Evolutionary conservation across 768 basidiomycete genomes (phyloP), one percentile per base, ranked within the genome.

Genomic region (Xanthoconium stramineum): DNA sequence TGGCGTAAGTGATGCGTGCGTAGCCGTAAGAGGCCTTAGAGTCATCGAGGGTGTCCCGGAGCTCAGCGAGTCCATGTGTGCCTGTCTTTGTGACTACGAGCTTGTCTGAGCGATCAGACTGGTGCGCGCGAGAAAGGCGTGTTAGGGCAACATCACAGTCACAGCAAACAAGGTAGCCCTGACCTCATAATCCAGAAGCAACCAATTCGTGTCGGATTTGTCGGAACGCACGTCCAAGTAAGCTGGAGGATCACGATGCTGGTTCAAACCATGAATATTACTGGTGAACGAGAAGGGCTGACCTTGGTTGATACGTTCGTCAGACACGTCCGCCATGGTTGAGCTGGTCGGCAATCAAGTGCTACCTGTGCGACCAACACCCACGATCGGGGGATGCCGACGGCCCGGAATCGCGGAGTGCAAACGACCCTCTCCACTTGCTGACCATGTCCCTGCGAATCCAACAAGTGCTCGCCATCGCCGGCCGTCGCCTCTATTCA

Each of bases 191-290:
- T 96, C 91, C 55, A 97, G 74, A 54, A 98, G 77, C 44, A 95
- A 68, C 94, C 94, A 98, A 70, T 90, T 97, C 33, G 85, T 89
- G 32, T 91, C 89, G 38, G 85, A 79, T 68, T 94, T 94, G 79
- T 91, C 86, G 59, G 78, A 80, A 61, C 94, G 86, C 52, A 97
- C 88, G 62, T 94, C 89, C 71, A 83, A 78, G 79, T 97, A 96
- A 33, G 93, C 95, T 92, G 69, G 39, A 39, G 3, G 32, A 45
- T 40, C 40, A 28, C 53, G 61, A 54, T 51, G 50, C 47, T 53
- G 47, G 63, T 53, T 65, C 56, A 63, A 56, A 53, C 59, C 32
- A 52, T 12, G 39, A n/a, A 13, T 49, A 13, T 49, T n/a, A 51
- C 40, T 30, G n/a, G 44, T 47, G 53, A 29, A 55, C 44, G 49